These are phyloP conservation scores for Porphyra umbilicalis DNA, from an alignment of 31 red algal genomes.

Conservation along the genomic window DNA sequence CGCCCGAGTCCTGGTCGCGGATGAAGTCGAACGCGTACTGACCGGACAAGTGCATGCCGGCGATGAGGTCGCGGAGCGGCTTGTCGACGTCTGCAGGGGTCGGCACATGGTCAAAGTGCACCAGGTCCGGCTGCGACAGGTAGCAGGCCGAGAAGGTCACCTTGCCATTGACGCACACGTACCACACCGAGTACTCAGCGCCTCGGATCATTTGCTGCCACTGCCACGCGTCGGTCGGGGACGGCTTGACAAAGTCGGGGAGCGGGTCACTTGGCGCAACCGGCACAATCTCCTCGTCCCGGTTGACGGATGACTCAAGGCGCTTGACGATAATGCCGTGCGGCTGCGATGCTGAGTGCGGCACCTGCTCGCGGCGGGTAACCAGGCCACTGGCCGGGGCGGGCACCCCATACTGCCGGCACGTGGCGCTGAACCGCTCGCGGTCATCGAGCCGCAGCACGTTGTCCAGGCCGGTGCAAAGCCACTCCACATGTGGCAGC, in stretches of 20 bases:
- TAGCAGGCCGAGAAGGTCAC: slow-evolving; percentile 59
- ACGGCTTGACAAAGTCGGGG: slow-evolving; percentile 31
- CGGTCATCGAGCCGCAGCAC: slow-evolving; percentile 65
- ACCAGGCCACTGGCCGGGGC: slow-evolving; percentile 32
- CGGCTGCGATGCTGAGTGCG: not conserved
- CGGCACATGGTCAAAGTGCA: slow-evolving; percentile 38
- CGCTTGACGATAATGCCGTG: slow-evolving; percentile 60
- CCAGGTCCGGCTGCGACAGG: slow-evolving; percentile 29
- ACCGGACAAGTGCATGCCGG: slow-evolving; percentile 20
- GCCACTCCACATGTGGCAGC: slow-evolving; percentile 43
- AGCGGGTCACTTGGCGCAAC: slow-evolving; percentile 10
- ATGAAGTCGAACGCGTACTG: slow-evolving; percentile 83
- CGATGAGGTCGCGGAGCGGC: slow-evolving; percentile 23
- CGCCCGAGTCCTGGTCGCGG: slow-evolving; percentile 1
- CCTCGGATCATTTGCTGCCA: slow-evolving; percentile 61
- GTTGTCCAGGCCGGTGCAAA: slow-evolving; percentile 51
- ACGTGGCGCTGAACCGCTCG: slow-evolving; percentile 20
- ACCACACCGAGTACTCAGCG: slow-evolving; percentile 58
- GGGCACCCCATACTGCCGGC: slow-evolving; percentile 29
- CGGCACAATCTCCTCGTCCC: slow-evolving; percentile 56
- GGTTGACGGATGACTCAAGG: slow-evolving; percentile 60
- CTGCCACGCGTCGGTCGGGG: slow-evolving; percentile 41
- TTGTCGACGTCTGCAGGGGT: slow-evolving; percentile 22
- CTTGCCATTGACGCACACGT: slow-evolving; percentile 41
- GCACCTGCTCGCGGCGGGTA: slow-evolving; percentile 6